Conservation (phyloP, 352 stramenopile species). For the Globisporangium viniferum region DNA sequence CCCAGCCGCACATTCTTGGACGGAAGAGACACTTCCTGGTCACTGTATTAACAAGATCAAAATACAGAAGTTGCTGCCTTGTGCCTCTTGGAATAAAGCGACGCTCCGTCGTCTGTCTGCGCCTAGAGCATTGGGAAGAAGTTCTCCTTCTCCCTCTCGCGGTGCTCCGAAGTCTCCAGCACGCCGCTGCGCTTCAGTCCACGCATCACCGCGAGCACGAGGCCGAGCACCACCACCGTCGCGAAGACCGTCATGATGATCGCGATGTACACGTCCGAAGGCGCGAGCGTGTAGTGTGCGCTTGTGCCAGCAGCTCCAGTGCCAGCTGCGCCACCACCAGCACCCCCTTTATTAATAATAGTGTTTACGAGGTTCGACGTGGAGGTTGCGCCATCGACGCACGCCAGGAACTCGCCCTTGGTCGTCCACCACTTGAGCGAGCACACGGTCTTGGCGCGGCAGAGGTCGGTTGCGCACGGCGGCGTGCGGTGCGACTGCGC, state of each 20-base stretch:
- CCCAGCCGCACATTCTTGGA: background rate
- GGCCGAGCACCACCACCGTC: conserved; percentile 29
- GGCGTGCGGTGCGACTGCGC: conserved; percentile 49
- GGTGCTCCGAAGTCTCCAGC: conserved; percentile 31
- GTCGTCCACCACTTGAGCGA: conserved; percentile 84
- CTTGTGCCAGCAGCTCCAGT: background rate
- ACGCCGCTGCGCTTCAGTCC: conserved; percentile 35
- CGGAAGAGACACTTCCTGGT: background rate
- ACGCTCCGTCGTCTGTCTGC: background rate
- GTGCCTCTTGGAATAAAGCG: background rate
- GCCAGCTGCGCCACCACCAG: background rate
- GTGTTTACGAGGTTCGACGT: conserved; percentile 19
- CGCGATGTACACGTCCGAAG: conserved; percentile 34
- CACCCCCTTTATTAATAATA: conserved; percentile 1
- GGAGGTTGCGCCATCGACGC: conserved; percentile 33
- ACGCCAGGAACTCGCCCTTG: conserved; percentile 61
- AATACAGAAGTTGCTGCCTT: background rate
- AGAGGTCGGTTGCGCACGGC: conserved; percentile 42
- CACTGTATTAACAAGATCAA: background rate
- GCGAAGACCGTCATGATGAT: conserved; percentile 49
- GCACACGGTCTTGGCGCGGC: conserved; percentile 60
- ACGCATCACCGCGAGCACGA: conserved; percentile 33
- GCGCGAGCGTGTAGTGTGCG: background rate
- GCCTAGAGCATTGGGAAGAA: conserved; percentile 54
- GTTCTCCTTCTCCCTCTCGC: conserved; percentile 39